Evolutionary conservation across 306 rosid genomes (phyloP).

Genomic region (Inga laurina): DNA sequence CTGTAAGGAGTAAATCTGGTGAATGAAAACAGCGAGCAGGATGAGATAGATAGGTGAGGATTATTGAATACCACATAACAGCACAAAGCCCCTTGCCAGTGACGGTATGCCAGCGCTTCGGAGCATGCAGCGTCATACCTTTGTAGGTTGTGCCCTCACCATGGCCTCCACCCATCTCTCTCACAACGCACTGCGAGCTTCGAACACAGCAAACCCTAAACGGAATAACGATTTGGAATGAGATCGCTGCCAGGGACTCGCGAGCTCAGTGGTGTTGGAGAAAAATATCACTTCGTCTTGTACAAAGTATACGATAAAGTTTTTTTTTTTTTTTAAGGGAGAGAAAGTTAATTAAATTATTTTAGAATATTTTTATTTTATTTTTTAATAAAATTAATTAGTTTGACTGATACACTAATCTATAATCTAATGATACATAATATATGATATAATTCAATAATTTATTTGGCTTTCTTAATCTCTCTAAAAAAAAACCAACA

Average conservation of each 20-base stretch:
- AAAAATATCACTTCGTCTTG: too few species aligned
- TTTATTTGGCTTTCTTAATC: too few species aligned
- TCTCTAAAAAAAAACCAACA: too few species aligned
- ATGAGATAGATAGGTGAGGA: background rate
- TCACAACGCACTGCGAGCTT: background rate
- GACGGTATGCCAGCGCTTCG: slow-evolving; percentile 83
- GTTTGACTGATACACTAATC: too few species aligned
- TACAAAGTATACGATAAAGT: too few species aligned
- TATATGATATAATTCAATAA: too few species aligned
- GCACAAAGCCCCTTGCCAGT: slow-evolving; percentile 99
- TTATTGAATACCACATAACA: slow-evolving; percentile 60
- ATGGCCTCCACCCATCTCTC: slow-evolving; percentile 46
- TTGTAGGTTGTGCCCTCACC: slow-evolving; percentile 43
- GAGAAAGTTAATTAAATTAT: too few species aligned
- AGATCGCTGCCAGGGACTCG: background rate
- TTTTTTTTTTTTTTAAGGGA: too few species aligned
- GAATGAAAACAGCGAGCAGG: background rate
- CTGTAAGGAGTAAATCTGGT: background rate
- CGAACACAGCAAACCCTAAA: background rate
- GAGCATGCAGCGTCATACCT: slow-evolving; percentile 45
- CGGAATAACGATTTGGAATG: background rate
- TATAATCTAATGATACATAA: too few species aligned
- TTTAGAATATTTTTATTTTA: too few species aligned
- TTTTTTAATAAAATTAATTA: too few species aligned
- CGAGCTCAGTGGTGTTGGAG: background rate